Conservation (phyloP, 2,329 filamentous ascomycete genomes). For the Sphaerostilbella broomeana region DNA sequence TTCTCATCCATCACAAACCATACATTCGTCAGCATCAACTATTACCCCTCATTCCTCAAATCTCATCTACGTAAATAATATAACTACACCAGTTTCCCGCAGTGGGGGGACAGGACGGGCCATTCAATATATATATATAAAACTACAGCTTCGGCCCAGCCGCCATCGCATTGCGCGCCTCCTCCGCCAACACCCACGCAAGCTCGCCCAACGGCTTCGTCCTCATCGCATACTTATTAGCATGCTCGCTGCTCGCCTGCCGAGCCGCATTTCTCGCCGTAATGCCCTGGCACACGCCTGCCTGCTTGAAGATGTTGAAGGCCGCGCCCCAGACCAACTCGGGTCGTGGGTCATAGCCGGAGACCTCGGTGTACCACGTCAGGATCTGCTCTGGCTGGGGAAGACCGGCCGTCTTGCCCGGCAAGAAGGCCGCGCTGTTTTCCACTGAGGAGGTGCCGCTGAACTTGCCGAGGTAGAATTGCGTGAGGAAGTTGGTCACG, state of each 20-base stretch:
- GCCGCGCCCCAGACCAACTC: slow-evolving; percentile 57
- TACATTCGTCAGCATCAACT: no score
- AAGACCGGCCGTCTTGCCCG: slow-evolving; percentile 59
- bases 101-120: no score
- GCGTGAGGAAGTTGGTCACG: slow-evolving; percentile 64
- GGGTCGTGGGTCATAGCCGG: slow-evolving; percentile 62
- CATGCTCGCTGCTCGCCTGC: slow-evolving; percentile 84
- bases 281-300: slow-evolving; percentile 76
- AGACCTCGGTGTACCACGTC: slow-evolving; percentile 38
- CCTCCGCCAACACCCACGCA: slow-evolving; percentile 67
- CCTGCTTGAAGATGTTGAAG: slow-evolving; percentile 55
- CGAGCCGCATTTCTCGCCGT: slow-evolving; percentile 76
- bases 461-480: slow-evolving; percentile 32
- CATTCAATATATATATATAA: no score
- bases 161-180: slow-evolving; percentile 22
- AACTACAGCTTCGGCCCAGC: slow-evolving; percentile 23
- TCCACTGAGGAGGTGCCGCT: slow-evolving; percentile 17
- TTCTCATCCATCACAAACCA: no score
- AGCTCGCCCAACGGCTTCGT: slow-evolving; percentile 68
- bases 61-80: no score
- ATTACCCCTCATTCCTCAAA: no score
- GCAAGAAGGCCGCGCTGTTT: slow-evolving; percentile 48
- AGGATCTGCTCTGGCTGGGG: slow-evolving; percentile 36
- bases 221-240: slow-evolving; percentile 62
- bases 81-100: no score